phyloP scores from a whole-genome alignment of 176 grass and related monocot genomes.

The Bonia amplexicaulis region DNA sequence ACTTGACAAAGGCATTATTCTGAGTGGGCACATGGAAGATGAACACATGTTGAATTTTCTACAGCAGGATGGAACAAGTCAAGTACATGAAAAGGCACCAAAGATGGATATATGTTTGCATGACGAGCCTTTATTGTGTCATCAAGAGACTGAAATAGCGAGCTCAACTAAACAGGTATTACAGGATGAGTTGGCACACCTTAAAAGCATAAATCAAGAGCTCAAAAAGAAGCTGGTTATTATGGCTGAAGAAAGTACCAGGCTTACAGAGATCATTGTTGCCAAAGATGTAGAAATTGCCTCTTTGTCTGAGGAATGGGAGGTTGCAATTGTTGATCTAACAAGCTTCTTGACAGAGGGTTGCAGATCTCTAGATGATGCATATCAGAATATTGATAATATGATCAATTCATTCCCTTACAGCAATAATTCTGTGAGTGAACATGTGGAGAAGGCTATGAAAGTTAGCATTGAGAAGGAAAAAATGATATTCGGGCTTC shows the following conservation, averaged over 20 bases:
- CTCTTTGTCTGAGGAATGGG: constrained; percentile 66
- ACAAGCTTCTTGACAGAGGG: constrained; percentile 73
- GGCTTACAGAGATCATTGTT: constrained; percentile 54
- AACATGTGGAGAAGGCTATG: constrained; percentile 76
- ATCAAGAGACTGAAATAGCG: constrained; percentile 6
- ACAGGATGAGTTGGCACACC: constrained; percentile 19
- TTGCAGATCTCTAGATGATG: constrained; percentile 67
- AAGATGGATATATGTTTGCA: constrained; percentile 3
- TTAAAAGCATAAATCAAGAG: constrained; percentile 46
- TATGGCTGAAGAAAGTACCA: constrained; percentile 60
- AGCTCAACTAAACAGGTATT: constrained; percentile 20
- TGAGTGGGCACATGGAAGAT: neutral
- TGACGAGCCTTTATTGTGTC: neutral
- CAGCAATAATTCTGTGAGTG: constrained; percentile 47
- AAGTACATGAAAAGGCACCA: constrained; percentile 15
- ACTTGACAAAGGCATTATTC: constrained; percentile 8
- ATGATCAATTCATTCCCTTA: constrained; percentile 69
- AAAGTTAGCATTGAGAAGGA: constrained; percentile 77
- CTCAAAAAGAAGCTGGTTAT: constrained; percentile 43
- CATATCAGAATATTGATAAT: constrained; percentile 68
- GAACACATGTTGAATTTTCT: constrained; percentile 1
- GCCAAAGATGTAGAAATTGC: constrained; percentile 60
- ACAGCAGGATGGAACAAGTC: constrained; percentile 7
- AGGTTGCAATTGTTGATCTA: constrained; percentile 72
- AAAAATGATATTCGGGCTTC: constrained; percentile 61